Evolutionary conservation across 345 rosid genomes (phyloP).

Genomic region (Sonneratia caseolaris): DNA sequence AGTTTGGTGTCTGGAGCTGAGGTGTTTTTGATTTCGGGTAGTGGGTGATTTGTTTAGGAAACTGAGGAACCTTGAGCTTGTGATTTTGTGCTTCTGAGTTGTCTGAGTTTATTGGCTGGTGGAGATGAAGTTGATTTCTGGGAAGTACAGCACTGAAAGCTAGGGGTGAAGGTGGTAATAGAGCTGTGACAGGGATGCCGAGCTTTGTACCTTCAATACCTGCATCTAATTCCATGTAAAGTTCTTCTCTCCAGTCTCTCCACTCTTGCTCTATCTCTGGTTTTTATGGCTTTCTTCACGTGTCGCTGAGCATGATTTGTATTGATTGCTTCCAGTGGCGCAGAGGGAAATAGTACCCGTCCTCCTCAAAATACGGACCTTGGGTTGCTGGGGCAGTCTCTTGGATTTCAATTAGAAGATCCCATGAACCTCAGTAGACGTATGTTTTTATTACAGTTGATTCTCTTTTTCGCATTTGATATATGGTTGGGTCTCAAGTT

Average conservation of each 20-base stretch:
- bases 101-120: constrained; percentile 4
- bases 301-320: background rate
- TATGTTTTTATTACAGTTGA: constrained; percentile 17
- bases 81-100: background rate
- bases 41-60: background rate
- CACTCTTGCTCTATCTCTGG: background rate
- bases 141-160: constrained; percentile 28
- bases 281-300: background rate
- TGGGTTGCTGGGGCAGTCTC: constrained; percentile 34
- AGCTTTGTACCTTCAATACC: constrained; percentile 36
- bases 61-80: background rate
- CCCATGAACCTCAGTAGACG: constrained; percentile 46
- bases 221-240: constrained; percentile 38
- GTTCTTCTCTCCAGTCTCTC: background rate
- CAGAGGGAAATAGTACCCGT: constrained; percentile 27
- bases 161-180: constrained; percentile 27
- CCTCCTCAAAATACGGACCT: constrained; percentile 38
- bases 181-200: constrained; percentile 39
- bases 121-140: constrained; percentile 29
- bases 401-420: constrained; percentile 43
- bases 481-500: background rate
- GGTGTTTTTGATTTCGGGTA: background rate
- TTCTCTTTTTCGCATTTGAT: background rate
- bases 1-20: background rate
- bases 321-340: constrained; percentile 27